phyloP scores from a whole-genome alignment of 768 basidiomycete genomes.

The Hypholoma fasciculare region DNA sequence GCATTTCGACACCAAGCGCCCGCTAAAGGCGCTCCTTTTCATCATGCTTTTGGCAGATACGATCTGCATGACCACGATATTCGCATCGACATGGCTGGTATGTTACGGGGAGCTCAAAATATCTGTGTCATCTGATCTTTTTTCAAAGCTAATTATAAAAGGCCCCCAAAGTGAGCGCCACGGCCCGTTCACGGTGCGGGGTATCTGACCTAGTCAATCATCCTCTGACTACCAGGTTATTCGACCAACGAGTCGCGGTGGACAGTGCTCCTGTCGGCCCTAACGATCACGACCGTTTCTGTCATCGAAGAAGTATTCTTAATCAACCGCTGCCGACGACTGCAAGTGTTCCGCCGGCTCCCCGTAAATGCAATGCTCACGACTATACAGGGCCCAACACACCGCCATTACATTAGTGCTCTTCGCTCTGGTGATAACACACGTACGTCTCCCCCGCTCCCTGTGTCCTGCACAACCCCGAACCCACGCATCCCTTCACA shows the following conservation, averaged over 20 bases:
- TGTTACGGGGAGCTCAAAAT: background rate
- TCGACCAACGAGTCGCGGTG: constrained; percentile 14
- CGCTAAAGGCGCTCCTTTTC: constrained; percentile 14
- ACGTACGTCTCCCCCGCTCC: constrained; percentile 6
- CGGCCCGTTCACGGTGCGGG: background rate
- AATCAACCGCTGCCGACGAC: constrained; percentile 20
- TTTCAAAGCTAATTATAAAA: constrained; percentile 15
- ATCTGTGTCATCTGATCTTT: background rate
- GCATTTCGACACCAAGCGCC: constrained; percentile 16
- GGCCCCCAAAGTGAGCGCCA: constrained; percentile 11
- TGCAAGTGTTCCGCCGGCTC: constrained; percentile 11
- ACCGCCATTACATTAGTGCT: constrained; percentile 11
- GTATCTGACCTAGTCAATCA: background rate
- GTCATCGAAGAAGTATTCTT: constrained; percentile 22
- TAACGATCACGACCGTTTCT: constrained; percentile 16
- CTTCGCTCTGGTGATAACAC: constrained; percentile 15
- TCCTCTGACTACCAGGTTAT: constrained; percentile 14
- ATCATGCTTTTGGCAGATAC: constrained; percentile 19
- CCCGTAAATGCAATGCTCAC: background rate
- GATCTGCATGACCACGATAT: constrained; percentile 19
- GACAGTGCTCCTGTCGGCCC: constrained; percentile 19
- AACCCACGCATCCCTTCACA: background rate
- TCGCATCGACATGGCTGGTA: constrained; percentile 23
- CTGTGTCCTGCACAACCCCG: background rate
- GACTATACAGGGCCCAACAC: constrained; percentile 13